Base-by-base conservation (phyloP, 2,329 filamentous ascomycete species). In the Trichoderma afroharzianum region DNA sequence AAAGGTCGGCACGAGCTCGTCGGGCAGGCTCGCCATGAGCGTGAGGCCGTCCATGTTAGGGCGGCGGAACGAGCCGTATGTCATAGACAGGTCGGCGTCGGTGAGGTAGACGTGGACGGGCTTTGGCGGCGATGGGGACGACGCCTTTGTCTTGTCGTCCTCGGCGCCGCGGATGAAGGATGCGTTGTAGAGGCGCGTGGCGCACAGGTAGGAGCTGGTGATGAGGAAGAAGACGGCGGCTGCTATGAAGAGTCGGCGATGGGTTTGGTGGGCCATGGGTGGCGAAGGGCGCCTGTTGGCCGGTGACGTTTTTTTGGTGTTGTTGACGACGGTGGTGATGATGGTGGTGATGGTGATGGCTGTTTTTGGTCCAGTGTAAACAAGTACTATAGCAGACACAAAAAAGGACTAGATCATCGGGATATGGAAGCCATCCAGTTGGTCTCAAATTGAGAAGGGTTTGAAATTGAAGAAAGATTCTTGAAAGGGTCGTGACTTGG, bases 11-110 rank as follows among this genome's bases (percentile, higher is more conserved):
- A 82, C 72, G 59, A 78, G 68, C 50, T 77, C 66, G 11, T 73
- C 68, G 12, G 81, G 79, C 9, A 84, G 74, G 18, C 74, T 73
- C 36, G 76, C 77, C 43, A 80, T 73, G 62, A 81, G 76, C 11
- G 74, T 77, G 28, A 80, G 77, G 39, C 75, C 76, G 39, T 79
- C 77, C 74, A 85, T 78, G 8, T 74, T 75, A 28, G 84, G 84
- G 26, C 82, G 82, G 4, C 76, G 78, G 62, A 80, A 78, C 15
- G 79, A 79, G 73, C 79, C 83, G 76, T 84, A 85, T 11, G 78
- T 77, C 82, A 84, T 85, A 69, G 79, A 76, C 26, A 76, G 74
- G 62, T 82, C 81, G 21, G 81, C 80, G 30, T 70, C 74, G n/a
- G 72, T 68, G 62, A 77, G 71, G 21, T 74, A 68, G 47, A 78